Evolutionary conservation across 1,284 basidiomycete species (phyloP), one percentile per base, ranked within the genome.

Genomic region (Cutaneotrichosporon spelunceum): DNA sequence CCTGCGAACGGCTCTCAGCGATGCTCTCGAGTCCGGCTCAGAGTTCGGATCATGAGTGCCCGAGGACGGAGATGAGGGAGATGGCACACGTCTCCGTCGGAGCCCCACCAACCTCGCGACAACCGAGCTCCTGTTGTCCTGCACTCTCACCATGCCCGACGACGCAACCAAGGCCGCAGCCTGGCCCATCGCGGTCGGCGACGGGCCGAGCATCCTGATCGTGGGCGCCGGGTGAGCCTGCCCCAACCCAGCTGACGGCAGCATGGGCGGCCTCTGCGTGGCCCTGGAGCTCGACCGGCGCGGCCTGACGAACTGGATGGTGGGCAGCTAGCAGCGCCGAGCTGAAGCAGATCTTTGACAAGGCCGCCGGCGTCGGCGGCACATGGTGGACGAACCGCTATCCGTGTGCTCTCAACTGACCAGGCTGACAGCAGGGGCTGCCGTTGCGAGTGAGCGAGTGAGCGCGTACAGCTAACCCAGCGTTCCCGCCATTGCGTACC

Each of bases 341-440:
- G 10, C 56, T 57, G 56, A 57, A 19, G 33, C 48, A 62, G 60
- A 48, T 59, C 3, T 42, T 60, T 44, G 63, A 65, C 33, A 61
- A 54, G 29, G 57, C 58, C 16, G 60, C 44, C 26, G 63, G 55
- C 23, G 57, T 65, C 14, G 63, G 63, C 24, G 63, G 63, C 24
- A 65, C 63, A 5, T 65, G 63, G 63, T 65, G 56, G 24, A 45
- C 47, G 30, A 65, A 65, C 60, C 57, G 63, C 7, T 65, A 65
- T 39, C 54, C 57, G 49, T 60, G 42, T 61, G 56, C 26, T 54
- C 6, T 9, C 10, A 5, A 10, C 1, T 30, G 13, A 9, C n/a
- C 13, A 3, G 14, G 50, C 52, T 53, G 44, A 58, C 56, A 11
- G 53, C 13, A 50, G 48, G 48, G 48, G 48, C 6, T 50, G 48